A percentile compares a stretch with the other conserved stretches of the same genome.
phyloP scores from a whole-genome alignment of 805 yeast species.

The Starmera caribaea region DNA sequence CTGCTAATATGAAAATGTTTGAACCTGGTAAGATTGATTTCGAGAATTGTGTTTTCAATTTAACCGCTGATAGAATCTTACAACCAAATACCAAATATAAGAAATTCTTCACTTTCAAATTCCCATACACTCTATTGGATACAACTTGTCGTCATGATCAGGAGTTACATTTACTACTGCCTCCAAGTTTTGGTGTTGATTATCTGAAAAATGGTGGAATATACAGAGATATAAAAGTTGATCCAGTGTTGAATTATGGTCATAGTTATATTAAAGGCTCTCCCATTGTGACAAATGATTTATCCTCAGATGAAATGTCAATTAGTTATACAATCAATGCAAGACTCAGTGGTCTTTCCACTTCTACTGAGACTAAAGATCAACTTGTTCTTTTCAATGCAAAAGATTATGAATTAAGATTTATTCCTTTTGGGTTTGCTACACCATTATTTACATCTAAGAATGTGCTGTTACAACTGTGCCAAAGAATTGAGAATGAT shows the following conservation, averaged over 20 bases:
- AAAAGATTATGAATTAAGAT: slow-evolving; percentile 26
- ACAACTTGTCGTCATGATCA: slow-evolving; percentile 36
- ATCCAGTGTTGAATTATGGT: slow-evolving; percentile 44
- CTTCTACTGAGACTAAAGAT: slow-evolving; percentile 10
- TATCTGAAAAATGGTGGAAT: slow-evolving; percentile 15
- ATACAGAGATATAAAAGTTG: slow-evolving; percentile 17
- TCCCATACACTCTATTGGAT: slow-evolving; percentile 45
- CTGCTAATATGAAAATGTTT: slow-evolving; percentile 1
- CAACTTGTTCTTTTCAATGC: slow-evolving; percentile 24
- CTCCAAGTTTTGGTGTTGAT: slow-evolving; percentile 33
- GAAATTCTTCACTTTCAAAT: slow-evolving; percentile 46
- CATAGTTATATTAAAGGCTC: slow-evolving; percentile 38
- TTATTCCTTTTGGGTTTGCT: slow-evolving; percentile 30
- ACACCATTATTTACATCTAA: slow-evolving; percentile 12
- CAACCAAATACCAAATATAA: slow-evolving; percentile 39
- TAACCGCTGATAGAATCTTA: slow-evolving; percentile 35
- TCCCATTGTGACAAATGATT: slow-evolving; percentile 43
- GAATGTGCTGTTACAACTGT: slow-evolving; percentile 4
- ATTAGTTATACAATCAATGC: slow-evolving; percentile 48
- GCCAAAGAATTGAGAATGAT: slow-evolving; percentile 6
- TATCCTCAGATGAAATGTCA: slow-evolving; percentile 35
- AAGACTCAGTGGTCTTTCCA: slow-evolving; percentile 39
- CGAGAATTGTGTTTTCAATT: slow-evolving; percentile 23
- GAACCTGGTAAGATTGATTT: slow-evolving; percentile 13
- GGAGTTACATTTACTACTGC: slow-evolving; percentile 22